Percentiles rank a stretch among this genome's conserved stretches.
phyloP scores from a whole-genome alignment of 139 green algal genomes.

The Chlorella sp. region DNA sequence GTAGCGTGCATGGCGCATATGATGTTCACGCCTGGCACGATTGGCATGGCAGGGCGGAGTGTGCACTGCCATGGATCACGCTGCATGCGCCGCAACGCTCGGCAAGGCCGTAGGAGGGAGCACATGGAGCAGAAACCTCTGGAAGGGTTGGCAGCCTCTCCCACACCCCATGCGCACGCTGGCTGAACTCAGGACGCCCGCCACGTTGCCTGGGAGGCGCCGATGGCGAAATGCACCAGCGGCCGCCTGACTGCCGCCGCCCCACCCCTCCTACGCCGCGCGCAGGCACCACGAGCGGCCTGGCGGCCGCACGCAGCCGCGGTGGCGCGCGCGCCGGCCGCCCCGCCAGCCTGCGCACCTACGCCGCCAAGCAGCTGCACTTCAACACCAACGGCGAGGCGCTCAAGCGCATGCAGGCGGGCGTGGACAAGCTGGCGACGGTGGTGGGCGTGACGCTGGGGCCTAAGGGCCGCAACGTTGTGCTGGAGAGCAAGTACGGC shows the following conservation, averaged over 20 bases:
- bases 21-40: not conserved
- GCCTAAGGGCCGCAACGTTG: slow-evolving; percentile 99
- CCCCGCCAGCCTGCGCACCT: slow-evolving; percentile 10
- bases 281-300: too few species aligned
- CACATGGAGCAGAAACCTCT: not conserved
- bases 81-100: slow-evolving; percentile 1
- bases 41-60: not conserved
- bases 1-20: not conserved
- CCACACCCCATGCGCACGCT: too few species aligned
- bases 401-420: slow-evolving; percentile 94
- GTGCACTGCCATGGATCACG: not conserved
- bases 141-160: too few species aligned
- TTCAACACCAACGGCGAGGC: slow-evolving; percentile 98
- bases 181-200: too few species aligned
- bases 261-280: too few species aligned
- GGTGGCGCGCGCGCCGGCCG: too few species aligned
- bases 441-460: slow-evolving; percentile 99
- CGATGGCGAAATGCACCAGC: too few species aligned
- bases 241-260: too few species aligned
- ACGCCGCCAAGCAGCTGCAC: slow-evolving; percentile 97
- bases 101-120: not conserved
- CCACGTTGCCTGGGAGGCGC: too few species aligned
- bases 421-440: slow-evolving; percentile 97
- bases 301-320: too few species aligned
- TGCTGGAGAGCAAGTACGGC: slow-evolving; percentile 99